phyloP scores from a whole-genome alignment of 139 green algal genomes.

The Ulvella scutata region DNA sequence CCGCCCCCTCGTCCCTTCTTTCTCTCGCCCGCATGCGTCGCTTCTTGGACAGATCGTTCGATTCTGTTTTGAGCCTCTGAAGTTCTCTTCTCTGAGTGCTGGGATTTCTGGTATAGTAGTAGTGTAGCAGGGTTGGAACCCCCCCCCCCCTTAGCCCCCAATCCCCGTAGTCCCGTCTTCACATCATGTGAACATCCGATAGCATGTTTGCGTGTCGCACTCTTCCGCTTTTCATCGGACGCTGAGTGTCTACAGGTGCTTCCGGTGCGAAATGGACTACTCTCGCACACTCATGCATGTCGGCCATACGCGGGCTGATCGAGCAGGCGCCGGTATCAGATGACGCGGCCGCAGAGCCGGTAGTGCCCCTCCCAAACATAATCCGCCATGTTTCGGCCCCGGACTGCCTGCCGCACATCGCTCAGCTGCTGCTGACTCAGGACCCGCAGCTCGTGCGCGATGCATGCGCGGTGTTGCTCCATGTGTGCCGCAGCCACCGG shows the following conservation, averaged over 20 bases:
- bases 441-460: conserved; percentile 61
- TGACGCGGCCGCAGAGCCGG: conserved; percentile 22
- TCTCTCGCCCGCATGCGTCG: too few species aligned
- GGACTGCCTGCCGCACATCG: conserved; percentile 59
- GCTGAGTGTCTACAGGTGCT: conserved; percentile 10
- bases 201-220: conserved; percentile 2
- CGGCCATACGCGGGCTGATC: conserved; percentile 41
- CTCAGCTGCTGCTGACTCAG: conserved; percentile 54
- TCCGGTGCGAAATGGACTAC: conserved; percentile 11
- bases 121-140: background rate
- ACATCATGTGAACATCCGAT: background rate
- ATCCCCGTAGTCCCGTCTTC: background rate
- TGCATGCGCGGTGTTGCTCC: conserved; percentile 39
- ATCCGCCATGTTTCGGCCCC: conserved; percentile 44
- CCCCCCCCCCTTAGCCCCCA: background rate
- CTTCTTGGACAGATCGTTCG: background rate
- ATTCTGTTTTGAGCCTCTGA: conserved; percentile 5
- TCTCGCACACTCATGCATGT: conserved; percentile 12
- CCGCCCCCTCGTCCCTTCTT: too few species aligned
- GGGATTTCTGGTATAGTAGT: conserved; percentile 1
- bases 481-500: conserved; percentile 22
- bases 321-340: conserved; percentile 35
- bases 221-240: conserved; percentile 7
- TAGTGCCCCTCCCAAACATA: conserved; percentile 59
- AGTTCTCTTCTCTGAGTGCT: background rate